These are phyloP conservation scores for Scheffersomyces coipomensis DNA, from an alignment of 805 yeast species.

Conservation along the genomic window DNA sequence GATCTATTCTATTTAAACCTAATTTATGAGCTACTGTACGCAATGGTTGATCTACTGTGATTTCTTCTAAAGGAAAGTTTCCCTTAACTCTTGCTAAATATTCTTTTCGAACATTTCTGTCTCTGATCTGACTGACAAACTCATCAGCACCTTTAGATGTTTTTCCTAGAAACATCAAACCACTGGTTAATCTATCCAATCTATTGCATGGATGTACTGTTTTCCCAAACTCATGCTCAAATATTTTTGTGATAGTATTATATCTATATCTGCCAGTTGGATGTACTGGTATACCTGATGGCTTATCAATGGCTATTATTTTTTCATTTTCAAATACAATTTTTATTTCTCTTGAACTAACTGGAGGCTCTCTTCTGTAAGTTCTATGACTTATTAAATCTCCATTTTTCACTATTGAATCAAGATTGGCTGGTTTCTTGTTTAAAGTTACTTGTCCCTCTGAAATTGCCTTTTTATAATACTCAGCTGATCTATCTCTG, in stretches of 20 bases:
- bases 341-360: constrained; percentile 55
- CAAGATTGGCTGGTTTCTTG: constrained; percentile 58
- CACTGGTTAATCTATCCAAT: constrained; percentile 87
- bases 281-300: constrained; percentile 93
- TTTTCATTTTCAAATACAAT: constrained; percentile 75
- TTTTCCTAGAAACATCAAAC: constrained; percentile 88
- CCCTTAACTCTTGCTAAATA: constrained; percentile 90
- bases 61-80: constrained; percentile 61
- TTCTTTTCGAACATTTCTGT: constrained; percentile 73
- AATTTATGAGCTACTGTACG: constrained; percentile 71
- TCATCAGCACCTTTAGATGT: constrained; percentile 75
- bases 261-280: constrained; percentile 86
- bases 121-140: constrained; percentile 68
- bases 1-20: constrained; percentile 57
- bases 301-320: constrained; percentile 83
- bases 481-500: constrained; percentile 68
- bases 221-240: constrained; percentile 67
- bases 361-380: constrained; percentile 92
- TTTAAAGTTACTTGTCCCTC: constrained; percentile 78
- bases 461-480: constrained; percentile 51
- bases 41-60: constrained; percentile 66
- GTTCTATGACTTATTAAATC: constrained; percentile 75
- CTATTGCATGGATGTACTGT: constrained; percentile 80
- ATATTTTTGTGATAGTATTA: constrained; percentile 71
- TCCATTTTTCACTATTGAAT: constrained; percentile 73